phyloP scores from a whole-genome alignment of 225 moss, liverwort and hornwort genomes.

The Marchantia polymorpha region DNA sequence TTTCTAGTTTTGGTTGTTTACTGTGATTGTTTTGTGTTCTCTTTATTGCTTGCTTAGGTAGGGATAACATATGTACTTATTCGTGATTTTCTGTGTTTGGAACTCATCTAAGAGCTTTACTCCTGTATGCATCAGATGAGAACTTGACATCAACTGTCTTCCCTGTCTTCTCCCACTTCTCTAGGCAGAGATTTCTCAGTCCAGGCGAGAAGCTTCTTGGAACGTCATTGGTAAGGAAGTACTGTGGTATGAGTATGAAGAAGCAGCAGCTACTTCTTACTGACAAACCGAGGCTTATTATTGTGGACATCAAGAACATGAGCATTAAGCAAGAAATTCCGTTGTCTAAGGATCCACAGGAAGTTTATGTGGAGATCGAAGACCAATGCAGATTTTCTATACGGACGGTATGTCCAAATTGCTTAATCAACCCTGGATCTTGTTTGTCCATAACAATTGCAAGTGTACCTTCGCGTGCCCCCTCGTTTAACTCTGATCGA shows the following conservation, averaged over 20 bases:
- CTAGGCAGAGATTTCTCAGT: conserved; percentile 51
- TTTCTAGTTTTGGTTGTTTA: too few relatives aligned
- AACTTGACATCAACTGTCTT: conserved; percentile 41
- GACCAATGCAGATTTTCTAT: conserved; percentile 42
- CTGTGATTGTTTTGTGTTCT: not conserved
- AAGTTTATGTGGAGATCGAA: conserved; percentile 42
- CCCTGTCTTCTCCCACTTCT: conserved; percentile 37
- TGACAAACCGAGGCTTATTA: conserved; percentile 38
- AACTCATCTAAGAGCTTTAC: conserved; percentile 19
- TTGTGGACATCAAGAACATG: conserved; percentile 37
- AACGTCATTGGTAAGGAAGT: conserved; percentile 44
- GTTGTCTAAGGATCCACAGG: conserved; percentile 32
- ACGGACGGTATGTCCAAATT: conserved; percentile 30
- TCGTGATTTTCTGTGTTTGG: not conserved
- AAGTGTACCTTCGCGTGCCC: not conserved
- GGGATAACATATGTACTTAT: not conserved
- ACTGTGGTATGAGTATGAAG: conserved; percentile 34
- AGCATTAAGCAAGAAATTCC: conserved; percentile 35
- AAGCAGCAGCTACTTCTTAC: conserved; percentile 50
- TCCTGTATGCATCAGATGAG: conserved; percentile 37
- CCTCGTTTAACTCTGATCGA: not conserved
- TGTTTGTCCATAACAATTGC: not conserved
- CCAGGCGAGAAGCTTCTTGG: conserved; percentile 51
- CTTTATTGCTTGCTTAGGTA: too few relatives aligned
- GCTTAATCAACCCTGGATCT: too few relatives aligned